Base-by-base conservation (phyloP, 306 rosid genomes). In the Malus asiatica region DNA sequence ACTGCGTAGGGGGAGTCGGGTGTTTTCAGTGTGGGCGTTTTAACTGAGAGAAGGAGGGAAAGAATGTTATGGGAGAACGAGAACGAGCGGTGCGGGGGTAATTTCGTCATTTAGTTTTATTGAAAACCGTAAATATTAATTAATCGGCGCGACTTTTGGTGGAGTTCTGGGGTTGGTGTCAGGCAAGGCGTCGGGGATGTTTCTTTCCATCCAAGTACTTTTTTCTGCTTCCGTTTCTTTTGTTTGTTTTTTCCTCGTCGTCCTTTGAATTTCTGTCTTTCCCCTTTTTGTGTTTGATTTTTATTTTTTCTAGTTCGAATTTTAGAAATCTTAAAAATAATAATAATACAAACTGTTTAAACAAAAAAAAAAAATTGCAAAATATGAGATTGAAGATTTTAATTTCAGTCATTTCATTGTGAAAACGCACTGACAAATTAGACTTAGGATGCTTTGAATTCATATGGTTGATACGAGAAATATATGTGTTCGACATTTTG, bases 81-180 rank as follows among this genome's bases (percentile, higher is more conserved):
- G 35, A 10, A 8, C 63, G n/a, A 18, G 32, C 0, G 48, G 66
- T 11, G 53, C 53, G 53, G 62, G 86, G 86, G 84, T 22, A 70
- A 40, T 68, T 72, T 76, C 3, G 90, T 78, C 69, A 67, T 9
- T 42, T 9, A 4, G 3, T 4, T 25, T 32, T 14, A 2, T 18
- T 83, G 82, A 74, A 76, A 83, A 38, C 33, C 52, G 83, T 66
- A 76, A 57, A 20, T 22, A 68, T 79, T 2, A 45, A 29, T 61
- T 30, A 68, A 78, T 78, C 66, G 87, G 90, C 86, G 62, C 86
- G 80, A 25, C 87, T 83, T 81, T 86, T 81, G 15, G 73, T 70
- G 75, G 57, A 48, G 1, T 58, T 35, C 76, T 38, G 16, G 14
- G 59, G 33, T 62, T 48, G 16, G 8, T 48, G 55, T 63, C 13